phyloP scores from a whole-genome alignment of 441 rosid genomes.

The Brassica balearica region DNA sequence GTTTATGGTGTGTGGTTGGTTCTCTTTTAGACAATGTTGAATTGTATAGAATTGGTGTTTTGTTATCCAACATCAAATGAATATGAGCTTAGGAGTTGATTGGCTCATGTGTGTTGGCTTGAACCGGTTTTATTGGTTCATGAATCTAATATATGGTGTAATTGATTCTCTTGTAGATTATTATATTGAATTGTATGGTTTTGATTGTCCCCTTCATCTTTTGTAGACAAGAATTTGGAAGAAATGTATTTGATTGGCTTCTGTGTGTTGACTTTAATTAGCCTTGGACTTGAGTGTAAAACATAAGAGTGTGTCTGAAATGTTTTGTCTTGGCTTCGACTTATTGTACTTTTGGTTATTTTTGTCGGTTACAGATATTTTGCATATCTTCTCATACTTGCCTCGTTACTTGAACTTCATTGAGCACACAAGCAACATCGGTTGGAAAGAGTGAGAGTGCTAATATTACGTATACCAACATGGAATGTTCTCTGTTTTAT shows the following conservation, averaged over 20 bases:
- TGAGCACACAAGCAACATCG: slow-evolving; percentile 88
- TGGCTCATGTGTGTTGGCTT: background rate
- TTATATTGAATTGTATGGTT: background rate
- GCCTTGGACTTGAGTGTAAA: background rate
- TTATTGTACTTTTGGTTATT: slow-evolving; percentile 18
- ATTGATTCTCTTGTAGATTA: slow-evolving; percentile 12
- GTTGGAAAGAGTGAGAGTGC: slow-evolving; percentile 92
- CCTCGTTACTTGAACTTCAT: slow-evolving; percentile 90
- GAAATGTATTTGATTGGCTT: background rate
- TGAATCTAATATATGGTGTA: background rate
- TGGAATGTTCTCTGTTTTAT: slow-evolving; percentile 23
- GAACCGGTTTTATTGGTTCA: slow-evolving; percentile 10
- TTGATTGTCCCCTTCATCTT: background rate
- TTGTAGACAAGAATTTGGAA: background rate
- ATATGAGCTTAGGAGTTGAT: background rate
- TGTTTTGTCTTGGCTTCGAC: background rate
- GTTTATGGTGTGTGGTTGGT: slow-evolving; percentile 3
- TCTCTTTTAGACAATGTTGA: background rate
- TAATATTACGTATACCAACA: slow-evolving; percentile 39
- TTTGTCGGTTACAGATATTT: slow-evolving; percentile 68
- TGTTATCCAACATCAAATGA: background rate
- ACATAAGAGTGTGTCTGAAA: background rate
- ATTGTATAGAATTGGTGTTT: background rate
- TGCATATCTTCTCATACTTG: slow-evolving; percentile 89
- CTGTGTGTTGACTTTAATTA: slow-evolving; percentile 19